Percentiles rank a stretch among this genome's conserved stretches.
Evolutionary conservation across 2,329 filamentous ascomycete genomes (phyloP).

Genomic region (Clarireedia homoeocarpa): DNA sequence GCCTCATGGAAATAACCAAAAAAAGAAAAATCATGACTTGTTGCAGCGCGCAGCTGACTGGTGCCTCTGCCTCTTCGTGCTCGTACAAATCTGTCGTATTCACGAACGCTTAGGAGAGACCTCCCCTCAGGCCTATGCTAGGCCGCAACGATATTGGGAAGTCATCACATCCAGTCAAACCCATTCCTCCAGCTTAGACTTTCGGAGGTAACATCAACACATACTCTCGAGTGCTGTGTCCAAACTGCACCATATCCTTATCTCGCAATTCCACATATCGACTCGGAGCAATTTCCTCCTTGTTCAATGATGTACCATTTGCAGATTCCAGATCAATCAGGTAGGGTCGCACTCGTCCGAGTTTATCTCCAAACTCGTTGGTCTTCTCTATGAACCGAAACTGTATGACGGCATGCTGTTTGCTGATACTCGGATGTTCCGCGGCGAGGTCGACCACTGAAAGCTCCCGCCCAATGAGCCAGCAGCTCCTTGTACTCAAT

Average conservation of each 20-base stretch:
- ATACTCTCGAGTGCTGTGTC: constrained; percentile 83
- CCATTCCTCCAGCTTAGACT: constrained; percentile 6
- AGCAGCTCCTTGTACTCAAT: constrained; percentile 71
- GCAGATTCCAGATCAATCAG: constrained; percentile 89
- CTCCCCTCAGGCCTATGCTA: not conserved
- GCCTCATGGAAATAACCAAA: not conserved
- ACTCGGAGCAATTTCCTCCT: constrained; percentile 61
- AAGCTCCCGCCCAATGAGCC: constrained; percentile 78
- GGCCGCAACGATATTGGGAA: not conserved
- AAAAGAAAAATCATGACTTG: not conserved
- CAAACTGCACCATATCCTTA: constrained; percentile 85
- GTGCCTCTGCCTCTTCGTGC: constrained; percentile 1
- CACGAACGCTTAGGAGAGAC: not conserved
- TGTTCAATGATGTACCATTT: constrained; percentile 82
- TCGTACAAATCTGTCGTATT: not conserved
- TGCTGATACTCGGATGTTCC: constrained; percentile 87
- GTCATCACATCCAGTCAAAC: not conserved
- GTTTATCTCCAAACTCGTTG: constrained; percentile 80
- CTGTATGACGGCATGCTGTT: constrained; percentile 92
- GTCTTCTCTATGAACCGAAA: constrained; percentile 78
- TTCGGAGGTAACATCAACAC: constrained; percentile 71
- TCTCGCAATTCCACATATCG: constrained; percentile 81
- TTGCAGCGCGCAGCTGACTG: not conserved
- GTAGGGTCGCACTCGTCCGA: constrained; percentile 76
- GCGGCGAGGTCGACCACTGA: constrained; percentile 75